Conservation (phyloP, 1,139 yeast genomes). For the Lodderomyces beijingensis region DNA sequence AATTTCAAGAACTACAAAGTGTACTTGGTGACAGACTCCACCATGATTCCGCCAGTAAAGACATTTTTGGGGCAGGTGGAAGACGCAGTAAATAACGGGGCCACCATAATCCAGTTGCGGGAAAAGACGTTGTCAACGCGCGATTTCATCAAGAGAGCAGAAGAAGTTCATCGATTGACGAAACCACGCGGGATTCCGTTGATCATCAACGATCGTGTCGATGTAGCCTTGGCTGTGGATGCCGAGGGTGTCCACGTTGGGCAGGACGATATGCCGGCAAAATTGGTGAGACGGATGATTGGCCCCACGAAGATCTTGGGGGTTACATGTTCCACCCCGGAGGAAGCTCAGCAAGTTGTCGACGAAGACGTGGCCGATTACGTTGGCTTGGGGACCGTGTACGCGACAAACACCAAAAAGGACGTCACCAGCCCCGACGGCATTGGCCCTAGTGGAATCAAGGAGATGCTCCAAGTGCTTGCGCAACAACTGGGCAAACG, state of each 20-base stretch:
- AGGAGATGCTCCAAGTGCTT: constrained; percentile 34
- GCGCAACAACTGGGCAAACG: constrained; percentile 7
- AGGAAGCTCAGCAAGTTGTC: constrained; percentile 58
- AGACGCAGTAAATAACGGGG: constrained; percentile 65
- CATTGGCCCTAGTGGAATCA: constrained; percentile 65
- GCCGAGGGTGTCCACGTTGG: constrained; percentile 96
- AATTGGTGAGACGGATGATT: constrained; percentile 53
- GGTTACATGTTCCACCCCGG: constrained; percentile 60
- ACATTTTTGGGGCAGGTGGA: constrained; percentile 60
- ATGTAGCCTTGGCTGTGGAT: constrained; percentile 83
- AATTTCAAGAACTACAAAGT: no score
- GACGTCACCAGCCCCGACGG: constrained; percentile 40
- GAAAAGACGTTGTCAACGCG: constrained; percentile 73
- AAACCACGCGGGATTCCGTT: constrained; percentile 60
- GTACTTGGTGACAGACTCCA: constrained; percentile 79
- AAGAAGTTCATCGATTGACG: constrained; percentile 58
- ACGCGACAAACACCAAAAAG: constrained; percentile 67
- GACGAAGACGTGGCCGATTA: constrained; percentile 62
- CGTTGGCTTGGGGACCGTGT: constrained; percentile 84
- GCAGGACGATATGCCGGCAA: constrained; percentile 80
- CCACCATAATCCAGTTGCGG: constrained; percentile 76
- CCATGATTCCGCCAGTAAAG: constrained; percentile 63
- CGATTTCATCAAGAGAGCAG: constrained; percentile 62
- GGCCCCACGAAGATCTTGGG: constrained; percentile 80
- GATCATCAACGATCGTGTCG: constrained; percentile 83